Conservation (phyloP, 2,329 filamentous ascomycete species). For the Pochonia chlamydosporia region DNA sequence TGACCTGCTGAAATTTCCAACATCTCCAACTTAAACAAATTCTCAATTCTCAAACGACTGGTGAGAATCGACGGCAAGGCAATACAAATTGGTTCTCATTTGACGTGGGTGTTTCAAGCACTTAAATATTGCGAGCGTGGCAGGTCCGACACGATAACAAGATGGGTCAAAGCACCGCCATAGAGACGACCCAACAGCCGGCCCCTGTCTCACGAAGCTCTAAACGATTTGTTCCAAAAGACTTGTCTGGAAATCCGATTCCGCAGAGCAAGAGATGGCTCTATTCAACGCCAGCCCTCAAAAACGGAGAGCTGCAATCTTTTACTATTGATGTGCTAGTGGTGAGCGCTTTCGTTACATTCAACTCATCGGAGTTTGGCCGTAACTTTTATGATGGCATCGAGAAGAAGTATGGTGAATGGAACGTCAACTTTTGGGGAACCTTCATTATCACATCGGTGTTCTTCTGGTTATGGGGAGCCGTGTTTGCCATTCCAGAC, state of each 20-base stretch:
- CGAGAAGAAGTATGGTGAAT: conserved; percentile 15
- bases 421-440: conserved; percentile 29
- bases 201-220: background rate
- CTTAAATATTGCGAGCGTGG: too few species aligned
- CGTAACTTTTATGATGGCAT: conserved; percentile 10
- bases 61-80: too few species aligned
- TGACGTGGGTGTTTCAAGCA: too few species aligned
- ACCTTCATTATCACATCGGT: conserved; percentile 29
- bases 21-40: too few species aligned
- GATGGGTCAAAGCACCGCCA: background rate
- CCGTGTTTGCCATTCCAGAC: conserved; percentile 30
- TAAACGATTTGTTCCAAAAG: conserved; percentile 6
- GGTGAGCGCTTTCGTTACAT: conserved; percentile 6
- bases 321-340: background rate
- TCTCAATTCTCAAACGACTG: too few species aligned
- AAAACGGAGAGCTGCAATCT: conserved; percentile 3
- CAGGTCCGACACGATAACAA: too few species aligned
- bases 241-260: conserved; percentile 10
- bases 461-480: conserved; percentile 34
- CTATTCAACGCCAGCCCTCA: conserved; percentile 9
- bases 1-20: too few species aligned
- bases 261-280: conserved; percentile 11
- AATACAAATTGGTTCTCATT: too few species aligned
- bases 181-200: background rate
- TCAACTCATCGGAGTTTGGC: conserved; percentile 8